These are phyloP conservation scores for Aureobasidium sp. DNA, from an alignment of 2,329 filamentous ascomycete species.

Conservation along the genomic window DNA sequence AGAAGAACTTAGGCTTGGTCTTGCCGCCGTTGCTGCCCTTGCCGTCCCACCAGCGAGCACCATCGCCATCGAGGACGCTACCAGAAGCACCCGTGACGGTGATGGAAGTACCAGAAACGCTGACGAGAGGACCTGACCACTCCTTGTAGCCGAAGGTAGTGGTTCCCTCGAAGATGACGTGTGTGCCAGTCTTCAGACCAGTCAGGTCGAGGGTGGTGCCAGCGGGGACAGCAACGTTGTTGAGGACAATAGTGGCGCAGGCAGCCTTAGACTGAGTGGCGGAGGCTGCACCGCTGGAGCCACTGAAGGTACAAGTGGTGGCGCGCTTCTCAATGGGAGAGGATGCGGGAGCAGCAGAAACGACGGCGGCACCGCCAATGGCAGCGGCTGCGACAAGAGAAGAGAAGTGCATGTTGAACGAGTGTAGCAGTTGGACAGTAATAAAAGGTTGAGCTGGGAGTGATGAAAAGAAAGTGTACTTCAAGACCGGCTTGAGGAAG, in stretches of 20 bases:
- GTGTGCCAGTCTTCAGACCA: slow-evolving; percentile 28
- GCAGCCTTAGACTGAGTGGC: slow-evolving; percentile 17
- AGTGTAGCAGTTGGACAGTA: slow-evolving; percentile 1
- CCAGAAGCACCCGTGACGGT: slow-evolving; percentile 48
- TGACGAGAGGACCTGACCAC: slow-evolving; percentile 59
- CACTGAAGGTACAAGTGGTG: slow-evolving; percentile 19
- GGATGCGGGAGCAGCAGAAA: slow-evolving; percentile 12
- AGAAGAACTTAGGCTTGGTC: slow-evolving; percentile 60
- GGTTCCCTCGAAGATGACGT: slow-evolving; percentile 54
- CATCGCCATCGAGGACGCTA: slow-evolving; percentile 50
- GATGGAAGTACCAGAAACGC: slow-evolving; percentile 52
- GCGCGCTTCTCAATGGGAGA: slow-evolving; percentile 8
- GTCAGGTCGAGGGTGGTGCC: slow-evolving; percentile 33
- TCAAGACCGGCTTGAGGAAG: slow-evolving; percentile 8
- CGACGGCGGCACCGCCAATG: slow-evolving; percentile 14
- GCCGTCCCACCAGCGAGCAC: slow-evolving; percentile 55
- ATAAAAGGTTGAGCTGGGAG: not conserved
- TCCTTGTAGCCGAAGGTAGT: slow-evolving; percentile 62
- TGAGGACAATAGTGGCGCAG: slow-evolving; percentile 35
- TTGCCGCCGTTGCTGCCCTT: slow-evolving; percentile 54
- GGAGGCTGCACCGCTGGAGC: slow-evolving; percentile 14
- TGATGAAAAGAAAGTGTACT: not conserved
- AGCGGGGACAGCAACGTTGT: slow-evolving; percentile 31
- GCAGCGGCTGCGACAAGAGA: slow-evolving; percentile 17
- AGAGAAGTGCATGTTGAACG: slow-evolving; percentile 15